These are phyloP conservation scores for Cordyceps tenuipes DNA, from an alignment of 2,329 filamentous ascomycete genomes.

Conservation along the genomic window DNA sequence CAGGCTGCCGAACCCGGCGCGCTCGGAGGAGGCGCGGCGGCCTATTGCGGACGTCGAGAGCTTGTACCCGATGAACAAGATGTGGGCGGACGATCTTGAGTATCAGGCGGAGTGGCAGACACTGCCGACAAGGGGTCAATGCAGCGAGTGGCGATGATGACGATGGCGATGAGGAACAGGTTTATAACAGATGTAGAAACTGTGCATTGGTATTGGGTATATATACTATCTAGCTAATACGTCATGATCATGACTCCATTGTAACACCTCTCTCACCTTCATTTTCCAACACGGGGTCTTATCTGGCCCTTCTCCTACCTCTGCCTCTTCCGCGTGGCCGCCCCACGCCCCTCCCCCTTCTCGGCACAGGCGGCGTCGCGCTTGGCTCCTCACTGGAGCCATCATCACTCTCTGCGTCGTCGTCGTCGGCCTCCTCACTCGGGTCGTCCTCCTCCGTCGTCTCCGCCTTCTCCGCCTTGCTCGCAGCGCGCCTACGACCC, in stretches of 20 bases:
- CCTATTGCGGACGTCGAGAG: constrained; percentile 27
- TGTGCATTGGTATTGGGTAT: constrained; percentile 5
- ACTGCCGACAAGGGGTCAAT: background rate
- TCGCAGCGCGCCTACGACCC: constrained; percentile 31
- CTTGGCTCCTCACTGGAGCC: constrained; percentile 27
- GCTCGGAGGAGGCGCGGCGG: constrained; percentile 18
- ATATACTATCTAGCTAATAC: background rate
- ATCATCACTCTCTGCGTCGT: constrained; percentile 15
- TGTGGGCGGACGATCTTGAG: constrained; percentile 31
- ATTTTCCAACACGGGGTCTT: background rate
- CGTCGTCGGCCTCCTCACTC: constrained; percentile 21
- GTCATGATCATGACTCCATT: background rate
- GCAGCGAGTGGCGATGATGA: background rate
- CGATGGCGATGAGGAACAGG: background rate
- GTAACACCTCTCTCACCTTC: background rate
- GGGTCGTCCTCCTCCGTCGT: constrained; percentile 25
- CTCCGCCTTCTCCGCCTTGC: constrained; percentile 20
- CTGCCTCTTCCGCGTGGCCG: constrained; percentile 26
- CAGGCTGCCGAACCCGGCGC: background rate
- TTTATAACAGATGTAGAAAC: background rate
- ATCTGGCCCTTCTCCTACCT: constrained; percentile 12
- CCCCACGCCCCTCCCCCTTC: constrained; percentile 26
- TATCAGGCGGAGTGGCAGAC: constrained; percentile 38
- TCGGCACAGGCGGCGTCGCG: constrained; percentile 31
- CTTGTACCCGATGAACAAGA: constrained; percentile 26